Evolutionary conservation across 1,139 yeast genomes (phyloP), one percentile per base, ranked within the genome.

Genomic region (Schizosaccharomyces versatilis): DNA sequence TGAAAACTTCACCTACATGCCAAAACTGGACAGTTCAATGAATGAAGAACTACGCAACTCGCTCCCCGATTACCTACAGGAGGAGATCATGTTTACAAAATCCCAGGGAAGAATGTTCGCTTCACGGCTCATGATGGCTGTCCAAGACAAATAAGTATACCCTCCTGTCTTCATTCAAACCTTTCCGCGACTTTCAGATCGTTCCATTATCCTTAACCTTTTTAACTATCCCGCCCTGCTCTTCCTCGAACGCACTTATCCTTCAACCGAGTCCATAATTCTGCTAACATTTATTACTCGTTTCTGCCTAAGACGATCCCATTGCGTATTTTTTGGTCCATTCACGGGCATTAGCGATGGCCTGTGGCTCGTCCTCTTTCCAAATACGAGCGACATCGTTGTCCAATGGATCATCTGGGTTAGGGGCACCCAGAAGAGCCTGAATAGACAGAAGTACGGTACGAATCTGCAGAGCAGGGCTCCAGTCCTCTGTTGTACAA

Each of bases 331-430:
- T 58, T 53, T 58, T 53, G 12, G 62, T 61, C 62, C 61, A 57
- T 54, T 54, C 60, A 47, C 56, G 58, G 7, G 63, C 63, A 41
- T 56, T 86, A 38, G 71, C 76, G 56, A 85, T 80, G 24, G 97
- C 97, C 59, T 73, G 73, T 55, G 75, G 72, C 67, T 86, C 94
- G 64, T 90, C 79, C 60, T 78, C 81, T 65, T 88, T 83, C 97
- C 98, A 90, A 62, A 82, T 90, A 62, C 85, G 88, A 2, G 98
- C 98, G 48, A 90, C 98, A 62, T 90, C 98, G 64, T 90, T 90
- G 39, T 97, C 97, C 60, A 93, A 74, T 1, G 98, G 99, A 68
- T 90, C 99, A 66, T 90, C 95, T 42, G 99, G 98, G 64, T 90
- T 93, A 8, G 99, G 98, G 3, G 95, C 88, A 1, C 95, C 95